Evolutionary conservation across 1,139 yeast species (phyloP).

Genomic region (Eremothecium cymbalariae): DNA sequence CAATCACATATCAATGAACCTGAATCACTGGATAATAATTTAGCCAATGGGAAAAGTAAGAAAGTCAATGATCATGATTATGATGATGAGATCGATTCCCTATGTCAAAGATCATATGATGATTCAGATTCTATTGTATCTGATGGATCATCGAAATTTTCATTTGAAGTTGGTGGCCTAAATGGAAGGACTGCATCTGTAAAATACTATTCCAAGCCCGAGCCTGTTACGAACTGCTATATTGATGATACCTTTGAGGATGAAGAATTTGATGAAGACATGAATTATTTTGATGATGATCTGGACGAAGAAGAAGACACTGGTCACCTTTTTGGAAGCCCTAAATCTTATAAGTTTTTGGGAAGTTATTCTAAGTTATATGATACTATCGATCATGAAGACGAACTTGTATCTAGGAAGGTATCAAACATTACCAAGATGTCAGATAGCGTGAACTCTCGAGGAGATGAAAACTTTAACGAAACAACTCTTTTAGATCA

Average conservation of each 20-base stretch:
- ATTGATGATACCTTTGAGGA: conserved; percentile 39
- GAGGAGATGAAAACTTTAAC: no score
- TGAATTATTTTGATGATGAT: conserved; percentile 38
- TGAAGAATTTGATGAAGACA: conserved; percentile 47
- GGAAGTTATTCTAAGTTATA: conserved; percentile 22
- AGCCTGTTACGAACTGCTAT: conserved; percentile 27
- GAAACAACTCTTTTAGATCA: no score
- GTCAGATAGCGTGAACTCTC: no score
- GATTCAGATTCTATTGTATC: conserved; percentile 18
- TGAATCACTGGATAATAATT: not conserved
- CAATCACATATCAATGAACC: no score
- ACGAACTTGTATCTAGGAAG: no score
- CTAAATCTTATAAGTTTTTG: no score
- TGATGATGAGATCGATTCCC: conserved; percentile 13
- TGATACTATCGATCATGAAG: conserved; percentile 7
- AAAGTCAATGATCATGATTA: conserved; percentile 8
- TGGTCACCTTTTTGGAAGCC: conserved; percentile 35
- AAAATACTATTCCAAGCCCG: conserved; percentile 43
- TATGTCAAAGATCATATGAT: conserved; percentile 10
- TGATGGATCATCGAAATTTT: conserved; percentile 42
- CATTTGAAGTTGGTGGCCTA: conserved; percentile 46
- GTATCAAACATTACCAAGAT: no score
- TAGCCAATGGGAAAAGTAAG: conserved; percentile 1
- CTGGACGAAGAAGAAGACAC: conserved; percentile 36
- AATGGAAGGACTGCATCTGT: conserved; percentile 58